These are phyloP conservation scores for Coffea eugenioides DNA, from an alignment of 257 asterid species.

Conservation along the genomic window DNA sequence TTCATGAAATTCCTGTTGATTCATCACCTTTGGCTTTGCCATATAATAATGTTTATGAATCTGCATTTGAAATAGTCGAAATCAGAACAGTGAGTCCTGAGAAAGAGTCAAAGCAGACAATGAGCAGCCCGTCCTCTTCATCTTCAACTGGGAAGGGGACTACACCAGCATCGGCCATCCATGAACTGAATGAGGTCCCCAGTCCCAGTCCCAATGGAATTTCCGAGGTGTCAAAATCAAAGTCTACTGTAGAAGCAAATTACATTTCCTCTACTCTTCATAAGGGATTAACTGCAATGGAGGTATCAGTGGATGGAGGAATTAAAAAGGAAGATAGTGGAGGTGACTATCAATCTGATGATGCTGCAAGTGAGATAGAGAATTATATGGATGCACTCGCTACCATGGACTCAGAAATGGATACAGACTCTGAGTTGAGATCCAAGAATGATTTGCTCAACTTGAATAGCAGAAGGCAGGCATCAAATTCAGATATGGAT, in stretches of 20 bases:
- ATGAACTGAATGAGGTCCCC: conserved; percentile 35
- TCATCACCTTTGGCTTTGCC: conserved; percentile 37
- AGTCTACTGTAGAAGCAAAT: conserved; percentile 33
- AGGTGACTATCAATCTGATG: conserved; percentile 59
- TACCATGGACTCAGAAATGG: conserved; percentile 72
- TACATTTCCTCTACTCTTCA: conserved; percentile 32
- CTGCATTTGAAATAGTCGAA: conserved; percentile 40
- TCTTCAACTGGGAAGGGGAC: conserved; percentile 41
- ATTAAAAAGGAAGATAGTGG: conserved; percentile 38
- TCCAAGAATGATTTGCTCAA: conserved; percentile 39
- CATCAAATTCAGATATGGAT: conserved; percentile 33
- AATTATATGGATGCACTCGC: conserved; percentile 78
- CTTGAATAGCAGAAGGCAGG: conserved; percentile 30
- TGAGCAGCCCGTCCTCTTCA: conserved; percentile 29
- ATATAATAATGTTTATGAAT: conserved; percentile 34
- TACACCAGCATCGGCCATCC: conserved; percentile 23
- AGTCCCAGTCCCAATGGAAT: conserved; percentile 24
- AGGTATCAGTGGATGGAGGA: conserved; percentile 44
- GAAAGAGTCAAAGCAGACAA: conserved; percentile 39
- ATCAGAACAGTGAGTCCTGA: conserved; percentile 42
- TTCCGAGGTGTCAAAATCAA: conserved; percentile 33
- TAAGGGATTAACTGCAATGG: conserved; percentile 41
- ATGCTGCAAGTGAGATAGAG: conserved; percentile 67
- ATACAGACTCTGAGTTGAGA: conserved; percentile 63
- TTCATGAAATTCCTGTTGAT: conserved; percentile 50